phyloP scores from a whole-genome alignment of 1,139 yeast species.

The Candida sanyaensis region DNA sequence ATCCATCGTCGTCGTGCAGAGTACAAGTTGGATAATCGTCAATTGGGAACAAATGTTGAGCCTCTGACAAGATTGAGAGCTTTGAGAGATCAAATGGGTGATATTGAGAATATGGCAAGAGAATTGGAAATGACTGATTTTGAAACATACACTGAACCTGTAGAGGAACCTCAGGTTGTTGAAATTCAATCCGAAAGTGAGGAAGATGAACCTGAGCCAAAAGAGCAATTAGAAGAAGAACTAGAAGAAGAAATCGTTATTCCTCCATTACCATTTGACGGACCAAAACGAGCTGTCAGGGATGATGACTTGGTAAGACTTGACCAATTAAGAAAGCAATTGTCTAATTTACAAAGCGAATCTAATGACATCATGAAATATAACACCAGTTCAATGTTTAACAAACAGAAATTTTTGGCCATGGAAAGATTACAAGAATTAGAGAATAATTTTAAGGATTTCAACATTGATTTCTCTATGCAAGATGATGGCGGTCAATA shows the following conservation, averaged over 20 bases:
- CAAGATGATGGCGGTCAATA: slow-evolving; percentile 18
- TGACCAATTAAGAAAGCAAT: slow-evolving; percentile 55
- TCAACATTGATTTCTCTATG: slow-evolving; percentile 54
- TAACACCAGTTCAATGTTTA: slow-evolving; percentile 60
- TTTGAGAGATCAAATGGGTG: slow-evolving; percentile 83
- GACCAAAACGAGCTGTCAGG: slow-evolving; percentile 38
- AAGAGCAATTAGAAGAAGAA: slow-evolving; percentile 19
- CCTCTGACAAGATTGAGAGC: slow-evolving; percentile 77
- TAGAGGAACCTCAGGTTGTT: slow-evolving; percentile 5
- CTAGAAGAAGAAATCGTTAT: slow-evolving; percentile 17
- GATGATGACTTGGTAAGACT: slow-evolving; percentile 48
- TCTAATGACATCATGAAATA: slow-evolving; percentile 74
- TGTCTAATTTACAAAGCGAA: slow-evolving; percentile 65
- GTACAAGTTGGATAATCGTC: slow-evolving; percentile 55
- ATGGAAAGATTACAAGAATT: slow-evolving; percentile 66
- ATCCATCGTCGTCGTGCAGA: slow-evolving; percentile 65
- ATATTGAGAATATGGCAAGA: slow-evolving; percentile 79
- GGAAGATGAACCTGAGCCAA: slow-evolving; percentile 16
- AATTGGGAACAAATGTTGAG: slow-evolving; percentile 61
- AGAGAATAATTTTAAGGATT: slow-evolving; percentile 59
- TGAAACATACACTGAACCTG: slow-evolving; percentile 38
- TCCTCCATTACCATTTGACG: slow-evolving; percentile 18
- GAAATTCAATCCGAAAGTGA: slow-evolving; percentile 13
- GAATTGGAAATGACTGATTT: slow-evolving; percentile 87
- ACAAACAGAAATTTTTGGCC: slow-evolving; percentile 61